These are phyloP conservation scores for Exophiala sp. DNA, from an alignment of 2,329 filamentous ascomycete species.

Conservation along the genomic window DNA sequence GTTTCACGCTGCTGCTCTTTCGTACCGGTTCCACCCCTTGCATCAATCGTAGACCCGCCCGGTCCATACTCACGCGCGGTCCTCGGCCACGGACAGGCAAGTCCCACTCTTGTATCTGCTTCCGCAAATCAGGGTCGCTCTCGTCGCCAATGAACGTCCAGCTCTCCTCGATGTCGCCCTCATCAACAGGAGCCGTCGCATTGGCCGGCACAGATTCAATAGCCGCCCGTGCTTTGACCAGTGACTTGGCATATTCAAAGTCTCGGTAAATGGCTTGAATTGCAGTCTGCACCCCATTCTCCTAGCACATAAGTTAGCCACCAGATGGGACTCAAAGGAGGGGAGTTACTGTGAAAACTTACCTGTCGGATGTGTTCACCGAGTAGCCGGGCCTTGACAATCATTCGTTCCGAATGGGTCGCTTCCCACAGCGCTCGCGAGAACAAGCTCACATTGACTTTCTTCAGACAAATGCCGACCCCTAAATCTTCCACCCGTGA, in stretches of 20 bases:
- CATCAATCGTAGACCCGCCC: conserved; percentile 11
- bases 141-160: conserved; percentile 84
- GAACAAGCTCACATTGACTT: conserved; percentile 82
- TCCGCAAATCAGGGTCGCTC: conserved; percentile 44
- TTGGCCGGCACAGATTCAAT: conserved; percentile 28
- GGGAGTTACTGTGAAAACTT: conserved; percentile 36
- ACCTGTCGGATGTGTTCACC: conserved; percentile 86
- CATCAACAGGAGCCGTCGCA: conserved; percentile 33
- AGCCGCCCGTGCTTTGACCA: conserved; percentile 63
- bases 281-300: conserved; percentile 83
- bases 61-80: conserved; percentile 19
- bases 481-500: conserved; percentile 85
- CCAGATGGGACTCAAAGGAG: not conserved
- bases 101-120: conserved; percentile 33
- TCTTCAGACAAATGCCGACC: conserved; percentile 84
- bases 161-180: conserved; percentile 67
- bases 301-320: conserved; percentile 51
- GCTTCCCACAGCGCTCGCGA: conserved; percentile 86
- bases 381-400: conserved; percentile 73
- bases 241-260: conserved; percentile 81
- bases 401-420: conserved; percentile 87
- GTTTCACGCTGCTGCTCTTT: conserved; percentile 13
- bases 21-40: conserved; percentile 22
- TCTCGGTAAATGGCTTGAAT: conserved; percentile 94
- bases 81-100: conserved; percentile 12